Conservation (phyloP, 1,284 basidiomycete species). For the Cutaneotrichosporon cyanovorans region DNA sequence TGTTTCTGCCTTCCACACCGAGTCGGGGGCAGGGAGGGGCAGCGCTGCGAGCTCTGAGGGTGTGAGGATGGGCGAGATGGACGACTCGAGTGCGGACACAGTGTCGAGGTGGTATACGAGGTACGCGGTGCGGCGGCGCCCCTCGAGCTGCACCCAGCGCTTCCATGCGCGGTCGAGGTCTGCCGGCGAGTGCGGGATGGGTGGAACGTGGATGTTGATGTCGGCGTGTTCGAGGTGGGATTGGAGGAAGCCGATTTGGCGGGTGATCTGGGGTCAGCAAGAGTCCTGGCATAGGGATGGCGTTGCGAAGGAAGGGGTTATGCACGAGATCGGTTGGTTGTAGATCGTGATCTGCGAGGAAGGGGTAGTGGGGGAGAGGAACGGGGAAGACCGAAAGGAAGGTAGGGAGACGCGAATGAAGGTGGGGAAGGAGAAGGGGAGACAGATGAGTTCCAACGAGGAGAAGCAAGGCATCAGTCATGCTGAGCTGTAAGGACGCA, state of each 20-base stretch:
- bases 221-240: slow-evolving; percentile 37
- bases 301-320: not conserved
- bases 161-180: slow-evolving; percentile 44
- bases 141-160: slow-evolving; percentile 47
- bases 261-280: slow-evolving; percentile 35
- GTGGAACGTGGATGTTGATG: slow-evolving; percentile 21
- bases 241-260: slow-evolving; percentile 45
- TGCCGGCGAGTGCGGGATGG: slow-evolving; percentile 27
- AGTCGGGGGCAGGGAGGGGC: slow-evolving; percentile 46
- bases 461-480: too few species aligned
- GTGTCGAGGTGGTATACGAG: slow-evolving; percentile 48
- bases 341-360: not conserved
- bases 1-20: slow-evolving; percentile 45
- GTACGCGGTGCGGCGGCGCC: slow-evolving; percentile 43
- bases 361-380: not conserved
- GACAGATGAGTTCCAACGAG: not conserved
- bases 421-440: not conserved
- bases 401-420: not conserved
- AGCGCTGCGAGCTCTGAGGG: slow-evolving; percentile 40
- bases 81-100: slow-evolving; percentile 45
- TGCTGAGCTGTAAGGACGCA: too few species aligned
- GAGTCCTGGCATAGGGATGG: too few species aligned
- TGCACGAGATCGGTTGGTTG: not conserved
- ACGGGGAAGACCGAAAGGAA: not conserved
- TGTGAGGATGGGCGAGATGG: slow-evolving; percentile 39